Evolutionary conservation across 768 basidiomycete genomes (phyloP).

Genomic region (Russula compacta): DNA sequence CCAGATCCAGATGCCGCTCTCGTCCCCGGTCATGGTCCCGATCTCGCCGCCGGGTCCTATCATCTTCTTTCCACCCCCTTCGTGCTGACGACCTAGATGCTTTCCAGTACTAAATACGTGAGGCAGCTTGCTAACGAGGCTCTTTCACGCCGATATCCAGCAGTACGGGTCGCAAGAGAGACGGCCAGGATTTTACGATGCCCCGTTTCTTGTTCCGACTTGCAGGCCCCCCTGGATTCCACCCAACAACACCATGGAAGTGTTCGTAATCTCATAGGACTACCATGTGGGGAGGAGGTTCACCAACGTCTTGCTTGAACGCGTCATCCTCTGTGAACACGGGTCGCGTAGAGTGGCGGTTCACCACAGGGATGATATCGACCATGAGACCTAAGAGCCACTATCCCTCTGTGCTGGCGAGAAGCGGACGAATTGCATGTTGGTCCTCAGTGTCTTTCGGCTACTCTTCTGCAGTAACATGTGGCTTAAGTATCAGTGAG

Average conservation of each 20-base stretch:
- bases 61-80: slow-evolving; percentile 3
- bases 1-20: background rate
- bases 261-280: slow-evolving; percentile 81
- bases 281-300: slow-evolving; percentile 64
- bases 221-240: slow-evolving; percentile 76
- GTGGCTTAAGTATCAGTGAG: slow-evolving; percentile 26
- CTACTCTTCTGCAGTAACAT: slow-evolving; percentile 24
- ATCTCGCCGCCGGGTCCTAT: background rate
- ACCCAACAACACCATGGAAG: slow-evolving; percentile 95
- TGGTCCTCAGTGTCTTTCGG: slow-evolving; percentile 65
- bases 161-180: slow-evolving; percentile 71
- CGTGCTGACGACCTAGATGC: background rate
- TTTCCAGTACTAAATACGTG: slow-evolving; percentile 1
- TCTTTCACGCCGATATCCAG: slow-evolving; percentile 95
- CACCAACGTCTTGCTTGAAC: slow-evolving; percentile 71
- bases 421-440: slow-evolving; percentile 67
- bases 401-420: slow-evolving; percentile 44
- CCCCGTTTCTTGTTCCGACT: slow-evolving; percentile 44
- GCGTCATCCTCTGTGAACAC: slow-evolving; percentile 73
- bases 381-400: slow-evolving; percentile 32
- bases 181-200: slow-evolving; percentile 70
- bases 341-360: slow-evolving; percentile 21
- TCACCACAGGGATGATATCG: slow-evolving; percentile 48
- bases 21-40: background rate
- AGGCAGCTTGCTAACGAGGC: slow-evolving; percentile 7